These are phyloP conservation scores for Chlamydomonas schloesseri DNA, from an alignment of 139 green algal genomes.

Conservation along the genomic window DNA sequence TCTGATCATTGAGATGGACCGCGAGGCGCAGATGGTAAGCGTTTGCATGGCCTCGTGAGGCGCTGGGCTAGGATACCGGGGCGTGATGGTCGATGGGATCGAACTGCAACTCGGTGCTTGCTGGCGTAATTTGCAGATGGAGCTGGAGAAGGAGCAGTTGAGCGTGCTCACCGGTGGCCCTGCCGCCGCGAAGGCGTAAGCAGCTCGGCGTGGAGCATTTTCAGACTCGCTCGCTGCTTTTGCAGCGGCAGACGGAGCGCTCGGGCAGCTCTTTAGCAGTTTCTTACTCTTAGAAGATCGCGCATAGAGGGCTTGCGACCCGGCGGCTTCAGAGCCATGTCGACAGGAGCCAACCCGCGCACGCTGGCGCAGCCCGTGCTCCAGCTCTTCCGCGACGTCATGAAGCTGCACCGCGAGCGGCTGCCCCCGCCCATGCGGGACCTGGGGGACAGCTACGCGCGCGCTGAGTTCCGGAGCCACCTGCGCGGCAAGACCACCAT, in stretches of 20 bases:
- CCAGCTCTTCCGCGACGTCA: conserved; percentile 72
- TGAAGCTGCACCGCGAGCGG: conserved; percentile 72
- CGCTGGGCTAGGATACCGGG: too few relatives aligned
- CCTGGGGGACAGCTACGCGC: conserved; percentile 78
- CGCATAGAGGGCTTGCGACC: too few relatives aligned
- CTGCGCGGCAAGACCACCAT: conserved; percentile 65
- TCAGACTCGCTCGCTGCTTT: too few relatives aligned
- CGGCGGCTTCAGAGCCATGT: too few relatives aligned
- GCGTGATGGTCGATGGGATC: too few relatives aligned
- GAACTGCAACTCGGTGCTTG: too few relatives aligned
- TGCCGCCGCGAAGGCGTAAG: conserved; percentile 38
- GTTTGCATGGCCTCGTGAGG: too few relatives aligned
- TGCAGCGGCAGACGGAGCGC: too few relatives aligned
- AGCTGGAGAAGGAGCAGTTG: conserved; percentile 88
- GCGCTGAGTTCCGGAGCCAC: conserved; percentile 78
- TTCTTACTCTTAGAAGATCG: too few relatives aligned
- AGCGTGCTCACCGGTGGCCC: conserved; percentile 63
- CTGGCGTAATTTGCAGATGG: conserved; percentile 37
- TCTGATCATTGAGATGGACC: conserved; percentile 98
- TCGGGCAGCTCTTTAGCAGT: too few relatives aligned
- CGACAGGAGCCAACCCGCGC: too few relatives aligned
- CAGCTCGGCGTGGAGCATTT: too few relatives aligned
- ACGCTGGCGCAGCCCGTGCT: background rate
- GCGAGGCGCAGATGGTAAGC: conserved; percentile 86
- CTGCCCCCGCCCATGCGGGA: conserved; percentile 77